Base-by-base conservation (phyloP, 164 flowering plant species). In the Piper longum region DNA sequence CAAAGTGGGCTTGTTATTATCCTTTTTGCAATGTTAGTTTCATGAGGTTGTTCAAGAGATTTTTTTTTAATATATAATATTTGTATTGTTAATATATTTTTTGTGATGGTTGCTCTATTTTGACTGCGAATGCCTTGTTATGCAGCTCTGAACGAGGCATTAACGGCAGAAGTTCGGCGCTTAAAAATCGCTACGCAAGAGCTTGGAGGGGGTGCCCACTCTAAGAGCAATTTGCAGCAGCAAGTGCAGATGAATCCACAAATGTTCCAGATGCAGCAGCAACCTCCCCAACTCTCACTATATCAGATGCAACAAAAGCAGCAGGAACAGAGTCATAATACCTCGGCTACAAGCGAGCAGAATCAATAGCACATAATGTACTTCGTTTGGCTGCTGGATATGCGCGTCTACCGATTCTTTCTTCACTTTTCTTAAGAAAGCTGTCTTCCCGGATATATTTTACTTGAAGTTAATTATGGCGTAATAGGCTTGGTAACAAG, bases 131-230 rank as follows among this genome's bases (percentile, higher is more conserved):
- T 48, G 52, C 52, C 52, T 9, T 48, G 14, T 48, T 48, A 14
- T 70, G 64, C 81, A 84, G 89, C 85, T 65, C 69, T 84, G 51
- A 79, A 82, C 43, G 86, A 80, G 65, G 76, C 86, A 57, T 67
- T 84, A 61, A 79, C 78, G 5, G 74, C 78, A 26, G 89, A 84
- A 71, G 83, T 84, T 41, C 86, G 79, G 56, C 81, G 81, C 16
- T 64, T 84, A 58, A 84, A 76, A 69, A 60, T 80, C 56, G 77
- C 76, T 9, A 69, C 78, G 36, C 74, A 64, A 48, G 85, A 80
- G 69, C 61, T 72, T 39, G 70, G 80, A 12, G 80, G 77, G 4
- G 71, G 65, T 4, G 75, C 19, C 41, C 16, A 63, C 13, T 63
- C 79, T 43, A 75, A 65, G 39, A 45, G 60, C 19, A 2, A 12